Conservation (phyloP, 768 basidiomycete species). For the Roridomyces roridus region DNA sequence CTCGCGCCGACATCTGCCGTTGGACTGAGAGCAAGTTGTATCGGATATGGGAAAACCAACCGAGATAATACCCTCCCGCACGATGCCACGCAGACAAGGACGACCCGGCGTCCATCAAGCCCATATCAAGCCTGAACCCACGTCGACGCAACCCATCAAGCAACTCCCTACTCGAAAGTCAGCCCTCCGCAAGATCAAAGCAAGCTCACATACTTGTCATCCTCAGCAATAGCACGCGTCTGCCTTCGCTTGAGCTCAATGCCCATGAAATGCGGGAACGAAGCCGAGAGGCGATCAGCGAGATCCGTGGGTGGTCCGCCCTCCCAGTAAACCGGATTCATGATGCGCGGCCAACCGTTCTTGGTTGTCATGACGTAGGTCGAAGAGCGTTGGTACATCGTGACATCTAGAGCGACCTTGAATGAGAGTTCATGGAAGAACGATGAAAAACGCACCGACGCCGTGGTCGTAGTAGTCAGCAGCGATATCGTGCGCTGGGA, state of each 20-base stretch:
- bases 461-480: conserved; percentile 14
- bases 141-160: conserved; percentile 51
- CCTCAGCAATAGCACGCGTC: conserved; percentile 44
- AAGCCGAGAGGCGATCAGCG: conserved; percentile 45
- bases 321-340: conserved; percentile 37
- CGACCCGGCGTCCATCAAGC: conserved; percentile 50
- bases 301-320: conserved; percentile 43
- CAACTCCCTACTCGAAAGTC: conserved; percentile 36
- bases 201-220: conserved; percentile 41
- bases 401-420: conserved; percentile 24
- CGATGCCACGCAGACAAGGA: conserved; percentile 42
- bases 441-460: not conserved
- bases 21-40: not conserved
- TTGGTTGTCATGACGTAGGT: conserved; percentile 51
- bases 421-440: not conserved
- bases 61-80: conserved; percentile 62
- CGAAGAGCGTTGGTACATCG: conserved; percentile 49
- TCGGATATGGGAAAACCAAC: conserved; percentile 31
- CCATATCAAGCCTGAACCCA: conserved; percentile 54
- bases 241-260: conserved; percentile 35
- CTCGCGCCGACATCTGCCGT: conserved; percentile 62
- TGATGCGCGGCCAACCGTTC: conserved; percentile 29
- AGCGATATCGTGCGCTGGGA: conserved; percentile 37
- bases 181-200: not conserved
- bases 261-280: conserved; percentile 36